Base-by-base conservation (phyloP, 257 asterid genomes). In the Galeopsis tetrahit region DNA sequence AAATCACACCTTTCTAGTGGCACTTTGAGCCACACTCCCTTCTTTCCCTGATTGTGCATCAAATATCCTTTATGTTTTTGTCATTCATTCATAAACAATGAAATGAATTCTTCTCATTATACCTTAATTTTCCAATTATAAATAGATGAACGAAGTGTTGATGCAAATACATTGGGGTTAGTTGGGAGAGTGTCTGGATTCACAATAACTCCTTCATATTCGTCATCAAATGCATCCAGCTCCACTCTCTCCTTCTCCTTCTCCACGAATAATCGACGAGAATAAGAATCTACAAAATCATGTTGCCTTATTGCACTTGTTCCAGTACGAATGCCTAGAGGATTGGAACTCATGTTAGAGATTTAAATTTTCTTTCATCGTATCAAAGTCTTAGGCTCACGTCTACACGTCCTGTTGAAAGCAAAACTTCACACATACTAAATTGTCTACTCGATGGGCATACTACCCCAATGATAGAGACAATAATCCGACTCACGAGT, bases 11-110 rank as follows among this genome's bases (percentile, higher is more conserved):
- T 90, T 75, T 86, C 87, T 2, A 86, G 53, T 6, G 98, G 98
- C 57, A 92, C 82, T 85, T 90, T 90, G 6, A 92, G 88, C 98
- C 98, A 92, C 68, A 92, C 87, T 39, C 98, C 98, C 79, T 85
- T 90, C 81, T 88, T 90, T 17, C 91, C 96, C 96, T 92, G 81
- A 70, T 78, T 53, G 42, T 21, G 10, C 63, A 6, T 63, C 15
- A 58, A 58, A 4, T 10, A 10, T 2, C 3, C 32, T 0, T 10
- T 58, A 6, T 51, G 14, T 3, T 0, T n/a, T 15, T 15, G 34
- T 5, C 46, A 42, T 48, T 28, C 38, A 13, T 48, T 28, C 38
- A 13, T 1, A 52, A 7, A 58, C 48, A 13, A 67, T 71, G 8
- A 49, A 15, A 48, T 21, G 28, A 21, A 21, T 21, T 21, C 28